Percentiles rank a stretch among this genome's conserved stretches.
Conservation (phyloP, 768 basidiomycete species). For the Porpolomopsis calyptriformis region DNA sequence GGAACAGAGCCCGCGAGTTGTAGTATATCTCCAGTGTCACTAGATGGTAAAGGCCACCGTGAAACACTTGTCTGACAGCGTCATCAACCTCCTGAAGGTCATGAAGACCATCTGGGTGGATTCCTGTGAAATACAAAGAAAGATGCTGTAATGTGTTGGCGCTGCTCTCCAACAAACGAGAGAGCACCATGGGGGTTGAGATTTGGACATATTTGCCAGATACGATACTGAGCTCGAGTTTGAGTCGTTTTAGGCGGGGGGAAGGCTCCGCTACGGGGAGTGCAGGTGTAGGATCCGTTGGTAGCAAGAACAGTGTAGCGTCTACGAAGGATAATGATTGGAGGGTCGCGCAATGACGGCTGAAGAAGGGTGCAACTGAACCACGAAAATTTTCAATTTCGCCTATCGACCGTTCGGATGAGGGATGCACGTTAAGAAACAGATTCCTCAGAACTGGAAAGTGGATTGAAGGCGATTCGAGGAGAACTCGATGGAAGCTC, state of each 20-base stretch:
- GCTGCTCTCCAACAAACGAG: not conserved
- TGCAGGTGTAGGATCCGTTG: not conserved
- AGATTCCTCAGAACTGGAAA: not conserved
- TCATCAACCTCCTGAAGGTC: not conserved
- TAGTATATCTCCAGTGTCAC: not conserved
- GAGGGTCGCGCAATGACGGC: not conserved
- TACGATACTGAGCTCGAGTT: not conserved
- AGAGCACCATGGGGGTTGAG: not conserved
- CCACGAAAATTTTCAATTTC: not conserved
- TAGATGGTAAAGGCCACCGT: not conserved
- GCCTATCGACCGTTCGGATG: not conserved
- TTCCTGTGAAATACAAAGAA: not conserved
- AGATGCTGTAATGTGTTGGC: not conserved
- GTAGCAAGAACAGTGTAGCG: not conserved
- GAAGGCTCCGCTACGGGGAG: not conserved
- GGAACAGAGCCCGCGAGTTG: not conserved
- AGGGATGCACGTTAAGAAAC: not conserved
- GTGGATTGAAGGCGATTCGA: not conserved
- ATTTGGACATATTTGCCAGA: not conserved
- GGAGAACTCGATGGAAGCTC: not conserved
- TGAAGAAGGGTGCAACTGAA: not conserved
- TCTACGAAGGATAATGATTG: not conserved
- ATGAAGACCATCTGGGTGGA: not conserved
- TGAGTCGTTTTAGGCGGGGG: not conserved
- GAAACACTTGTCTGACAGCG: not conserved